Evolutionary conservation across 345 rosid genomes (phyloP).

Genomic region (Laguncularia racemosa): DNA sequence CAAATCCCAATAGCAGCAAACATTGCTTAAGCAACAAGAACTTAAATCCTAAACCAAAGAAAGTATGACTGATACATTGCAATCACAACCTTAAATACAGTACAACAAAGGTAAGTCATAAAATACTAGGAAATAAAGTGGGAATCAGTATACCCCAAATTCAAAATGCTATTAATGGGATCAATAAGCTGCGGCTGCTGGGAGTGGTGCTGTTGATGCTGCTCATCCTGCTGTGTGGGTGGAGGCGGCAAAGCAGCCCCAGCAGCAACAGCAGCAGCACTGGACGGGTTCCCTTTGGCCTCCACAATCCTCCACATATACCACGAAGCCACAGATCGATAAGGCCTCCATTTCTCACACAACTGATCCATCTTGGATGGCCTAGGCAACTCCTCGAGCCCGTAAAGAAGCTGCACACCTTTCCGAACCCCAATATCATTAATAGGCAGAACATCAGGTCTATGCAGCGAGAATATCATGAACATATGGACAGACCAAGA

Average conservation of each 20-base stretch:
- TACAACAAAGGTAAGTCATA: too few species aligned
- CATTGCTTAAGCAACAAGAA: too few species aligned
- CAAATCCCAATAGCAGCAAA: too few species aligned
- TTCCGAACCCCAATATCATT: constrained; percentile 85
- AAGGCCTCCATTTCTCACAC: constrained; percentile 96
- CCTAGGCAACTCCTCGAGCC: constrained; percentile 76
- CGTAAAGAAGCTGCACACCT: constrained; percentile 77
- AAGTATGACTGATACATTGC: too few species aligned
- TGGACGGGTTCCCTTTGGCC: constrained; percentile 57
- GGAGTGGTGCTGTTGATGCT: constrained; percentile 30
- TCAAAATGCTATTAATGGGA: constrained; percentile 79
- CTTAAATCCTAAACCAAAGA: too few species aligned
- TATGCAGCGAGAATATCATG: constrained; percentile 91
- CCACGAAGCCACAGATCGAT: constrained; percentile 92
- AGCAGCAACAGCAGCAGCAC: constrained; percentile 50
- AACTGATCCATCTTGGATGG: constrained; percentile 88
- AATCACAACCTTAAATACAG: too few species aligned
- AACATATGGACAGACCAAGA: constrained; percentile 99
- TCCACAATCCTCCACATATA: constrained; percentile 85
- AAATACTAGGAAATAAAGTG: constrained; percentile 16
- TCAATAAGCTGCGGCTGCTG: constrained; percentile 69
- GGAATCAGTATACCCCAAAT: constrained; percentile 60
- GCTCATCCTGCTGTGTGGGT: constrained; percentile 30
- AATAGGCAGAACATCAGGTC: constrained; percentile 93
- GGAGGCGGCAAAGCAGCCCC: constrained; percentile 29